Evolutionary conservation across 768 basidiomycete genomes (phyloP), one percentile per base, ranked within the genome.

Genomic region (Solioccasus polychromus): DNA sequence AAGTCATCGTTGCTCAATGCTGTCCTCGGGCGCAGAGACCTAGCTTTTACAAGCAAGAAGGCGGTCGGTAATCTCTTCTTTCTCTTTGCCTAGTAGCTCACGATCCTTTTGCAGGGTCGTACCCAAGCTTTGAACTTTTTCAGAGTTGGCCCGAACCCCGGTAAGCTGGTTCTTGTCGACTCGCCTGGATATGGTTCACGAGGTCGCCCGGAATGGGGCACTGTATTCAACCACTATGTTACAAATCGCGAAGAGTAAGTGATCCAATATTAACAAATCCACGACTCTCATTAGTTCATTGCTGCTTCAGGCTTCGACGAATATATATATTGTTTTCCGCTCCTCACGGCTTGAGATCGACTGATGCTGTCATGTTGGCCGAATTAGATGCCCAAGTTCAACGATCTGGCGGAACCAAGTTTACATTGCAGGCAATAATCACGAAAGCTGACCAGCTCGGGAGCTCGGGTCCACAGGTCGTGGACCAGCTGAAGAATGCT

Each of bases 111-210:
- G 5, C 50, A 89, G 87, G 88, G 88, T 12, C 74, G 78, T n/a
- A 90, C 88, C 11, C 76, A 77, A 54, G 63, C 79, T 9, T 66
- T 91, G 39, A 85, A 88, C 51, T 89, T 88, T 56, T 88, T 77
- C 59, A 71, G 77, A 31, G 77, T 88, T n/a, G 83, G 85, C 4
- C 71, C 76, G 20, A 44, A 52, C 15, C 64, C 68, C 8, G 79
- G 80, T 25, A 73, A 78, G 30, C 69, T 87, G 26, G 59, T 88
- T 18, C 66, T 91, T 3, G 88, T 92, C 9, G 89, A 92, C 55
- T 76, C 88, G 11, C 89, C 89, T 3, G 88, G 89, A 14, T 92
- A 91, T 60, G 89, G 89, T 38, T 67, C 73, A 8, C 73, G 85
- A 43, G 88, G 89, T 11, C 75, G 85, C 34, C 72, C 74, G 26